phyloP scores from a whole-genome alignment of 495 filamentous ascomycete species.

The Neurospora hispaniola region DNA sequence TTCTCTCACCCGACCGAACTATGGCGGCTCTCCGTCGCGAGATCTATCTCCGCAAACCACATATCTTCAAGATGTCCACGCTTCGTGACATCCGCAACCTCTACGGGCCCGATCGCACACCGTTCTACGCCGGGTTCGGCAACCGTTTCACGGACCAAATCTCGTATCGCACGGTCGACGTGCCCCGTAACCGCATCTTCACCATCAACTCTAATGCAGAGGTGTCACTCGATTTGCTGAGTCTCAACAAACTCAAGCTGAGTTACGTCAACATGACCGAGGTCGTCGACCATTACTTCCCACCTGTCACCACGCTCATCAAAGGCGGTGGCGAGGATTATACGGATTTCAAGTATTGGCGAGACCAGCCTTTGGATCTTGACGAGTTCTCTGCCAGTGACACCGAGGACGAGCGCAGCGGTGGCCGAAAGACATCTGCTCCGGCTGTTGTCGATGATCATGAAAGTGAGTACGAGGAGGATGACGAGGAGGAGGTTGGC shows the following conservation, averaged over 20 bases:
- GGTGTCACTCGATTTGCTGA: constrained; percentile 82
- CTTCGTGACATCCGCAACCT: constrained; percentile 84
- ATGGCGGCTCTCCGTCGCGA: constrained; percentile 92
- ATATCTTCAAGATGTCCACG: constrained; percentile 99
- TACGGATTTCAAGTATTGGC: constrained; percentile 85
- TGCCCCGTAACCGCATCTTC: constrained; percentile 87
- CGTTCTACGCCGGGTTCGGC: constrained; percentile 95
- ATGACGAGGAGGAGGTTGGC: constrained; percentile 36
- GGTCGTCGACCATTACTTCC: constrained; percentile 95
- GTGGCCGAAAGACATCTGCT: constrained; percentile 26
- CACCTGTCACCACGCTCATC: constrained; percentile 64
- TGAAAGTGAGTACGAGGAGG: constrained; percentile 21
- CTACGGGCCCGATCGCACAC: constrained; percentile 66
- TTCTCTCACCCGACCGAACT: constrained; percentile 88
- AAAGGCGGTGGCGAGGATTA: constrained; percentile 74
- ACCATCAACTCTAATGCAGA: constrained; percentile 99
- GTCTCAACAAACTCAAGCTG: constrained; percentile 88
- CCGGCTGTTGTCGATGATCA: constrained; percentile 40
- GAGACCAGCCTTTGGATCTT: constrained; percentile 59
- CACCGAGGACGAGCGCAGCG: constrained; percentile 43
- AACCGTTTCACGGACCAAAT: constrained; percentile 94
- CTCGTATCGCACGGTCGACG: constrained; percentile 91
- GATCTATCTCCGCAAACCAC: constrained; percentile 90
- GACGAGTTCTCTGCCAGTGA: constrained; percentile 75
- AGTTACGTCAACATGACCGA: constrained; percentile 96